A percentile compares a stretch with the other conserved stretches of the same genome.
These are phyloP conservation scores for Kwoniella bestiolae DNA, from an alignment of 768 basidiomycete genomes.

Conservation along the genomic window DNA sequence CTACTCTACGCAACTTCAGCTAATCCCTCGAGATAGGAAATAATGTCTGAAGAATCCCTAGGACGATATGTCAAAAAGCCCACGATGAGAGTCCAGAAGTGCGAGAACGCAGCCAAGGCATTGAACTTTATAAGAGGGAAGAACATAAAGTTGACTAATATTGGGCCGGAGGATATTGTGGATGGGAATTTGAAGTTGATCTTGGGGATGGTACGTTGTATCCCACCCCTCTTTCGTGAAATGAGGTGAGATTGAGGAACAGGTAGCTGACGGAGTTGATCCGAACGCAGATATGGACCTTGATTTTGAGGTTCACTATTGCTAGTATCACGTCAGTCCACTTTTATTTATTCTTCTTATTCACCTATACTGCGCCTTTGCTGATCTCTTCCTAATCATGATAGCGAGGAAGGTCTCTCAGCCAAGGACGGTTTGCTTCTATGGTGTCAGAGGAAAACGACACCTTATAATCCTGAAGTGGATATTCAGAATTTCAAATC, in stretches of 20 bases:
- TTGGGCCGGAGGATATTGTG: constrained; percentile 96
- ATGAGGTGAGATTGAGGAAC: too few species aligned
- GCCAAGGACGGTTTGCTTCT: constrained; percentile 95
- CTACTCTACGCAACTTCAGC: neutral
- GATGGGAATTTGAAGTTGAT: constrained; percentile 98
- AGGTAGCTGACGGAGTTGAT: too few species aligned
- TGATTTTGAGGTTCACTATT: constrained; percentile 95
- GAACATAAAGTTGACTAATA: constrained; percentile 95
- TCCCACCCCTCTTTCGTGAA: neutral
- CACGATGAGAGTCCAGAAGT: constrained; percentile 90
- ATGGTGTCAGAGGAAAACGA: constrained; percentile 98
- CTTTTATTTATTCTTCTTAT: too few species aligned
- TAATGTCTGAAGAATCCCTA: constrained; percentile 86
- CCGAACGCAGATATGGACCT: constrained; percentile 78
- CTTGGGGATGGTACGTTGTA: constrained; percentile 62
- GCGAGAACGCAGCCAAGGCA: constrained; percentile 96
- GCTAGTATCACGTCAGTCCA: constrained; percentile 87
- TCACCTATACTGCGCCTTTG: too few species aligned
- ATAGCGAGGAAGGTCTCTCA: constrained; percentile 95
- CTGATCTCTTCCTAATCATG: neutral
- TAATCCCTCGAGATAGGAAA: constrained; percentile 70
- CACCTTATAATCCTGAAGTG: constrained; percentile 79
- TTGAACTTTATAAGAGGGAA: constrained; percentile 91
- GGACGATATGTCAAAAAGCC: constrained; percentile 93
- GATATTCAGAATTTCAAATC: constrained; percentile 89